Conservation (phyloP, 257 asterid species). For the Solanum pennellii region DNA sequence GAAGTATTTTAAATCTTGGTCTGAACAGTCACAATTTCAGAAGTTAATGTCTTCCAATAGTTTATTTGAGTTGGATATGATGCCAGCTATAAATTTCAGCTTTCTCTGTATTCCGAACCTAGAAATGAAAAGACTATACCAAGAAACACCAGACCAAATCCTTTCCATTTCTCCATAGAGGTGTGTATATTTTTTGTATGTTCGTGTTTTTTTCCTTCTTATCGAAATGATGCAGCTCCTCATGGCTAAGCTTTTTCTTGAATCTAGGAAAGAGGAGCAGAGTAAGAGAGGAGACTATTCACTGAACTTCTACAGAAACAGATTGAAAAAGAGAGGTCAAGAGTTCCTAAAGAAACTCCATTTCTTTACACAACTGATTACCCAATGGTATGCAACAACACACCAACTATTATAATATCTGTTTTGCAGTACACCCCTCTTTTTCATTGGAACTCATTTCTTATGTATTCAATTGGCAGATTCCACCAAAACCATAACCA, state of each 20-base stretch:
- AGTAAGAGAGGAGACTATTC: conserved; percentile 51
- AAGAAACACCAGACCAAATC: conserved; percentile 55
- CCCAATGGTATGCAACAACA: conserved; percentile 54
- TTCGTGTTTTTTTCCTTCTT: neutral
- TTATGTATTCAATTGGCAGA: conserved; percentile 11
- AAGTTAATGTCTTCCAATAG: too few species aligned
- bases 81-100: conserved; percentile 22
- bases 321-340: conserved; percentile 71
- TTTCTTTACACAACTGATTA: conserved; percentile 96
- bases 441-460: neutral
- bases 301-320: conserved; percentile 62
- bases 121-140: conserved; percentile 53
- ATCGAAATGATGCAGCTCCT: neutral
- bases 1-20: too few species aligned
- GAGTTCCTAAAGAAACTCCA: conserved; percentile 79
- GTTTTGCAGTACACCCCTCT: neutral
- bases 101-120: conserved; percentile 64
- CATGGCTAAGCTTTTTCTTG: neutral
- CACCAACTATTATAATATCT: neutral
- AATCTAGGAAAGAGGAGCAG: conserved; percentile 82
- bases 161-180: conserved; percentile 86
- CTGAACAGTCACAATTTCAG: too few species aligned
- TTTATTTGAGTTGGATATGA: too few species aligned
- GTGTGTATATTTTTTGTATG: conserved; percentile 13
- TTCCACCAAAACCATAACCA: conserved; percentile 97